Evolutionary conservation across 495 filamentous ascomycete species (phyloP).

Genomic region (Pseudotulostoma volvatum): DNA sequence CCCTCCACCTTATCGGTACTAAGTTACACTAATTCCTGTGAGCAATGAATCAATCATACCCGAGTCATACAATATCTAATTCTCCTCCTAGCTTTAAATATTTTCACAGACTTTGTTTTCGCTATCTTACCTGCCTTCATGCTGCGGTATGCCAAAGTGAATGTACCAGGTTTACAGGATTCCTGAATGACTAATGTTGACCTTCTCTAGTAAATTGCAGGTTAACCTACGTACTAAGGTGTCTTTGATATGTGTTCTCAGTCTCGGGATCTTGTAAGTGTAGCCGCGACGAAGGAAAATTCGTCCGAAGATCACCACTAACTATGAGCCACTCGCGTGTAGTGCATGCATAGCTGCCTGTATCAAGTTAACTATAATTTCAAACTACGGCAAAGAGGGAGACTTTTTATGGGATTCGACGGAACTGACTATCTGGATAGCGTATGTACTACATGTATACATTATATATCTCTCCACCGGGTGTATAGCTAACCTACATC

Average conservation of each 20-base stretch:
- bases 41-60: background rate
- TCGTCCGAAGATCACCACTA: background rate
- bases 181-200: background rate
- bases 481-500: too few relatives aligned
- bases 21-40: slow-evolving; percentile 22
- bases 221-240: slow-evolving; percentile 25
- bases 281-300: background rate
- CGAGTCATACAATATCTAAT: slow-evolving; percentile 5
- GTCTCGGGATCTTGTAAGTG: slow-evolving; percentile 28
- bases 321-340: too few relatives aligned
- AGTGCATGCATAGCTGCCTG: slow-evolving; percentile 31
- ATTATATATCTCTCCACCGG: slow-evolving; percentile 2
- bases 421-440: slow-evolving; percentile 12
- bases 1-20: slow-evolving; percentile 13
- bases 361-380: slow-evolving; percentile 26
- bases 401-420: slow-evolving; percentile 32
- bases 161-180: too few relatives aligned
- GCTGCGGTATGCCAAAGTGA: slow-evolving; percentile 9
- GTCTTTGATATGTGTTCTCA: slow-evolving; percentile 24
- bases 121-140: slow-evolving; percentile 28
- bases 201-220: slow-evolving; percentile 23
- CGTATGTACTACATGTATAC: slow-evolving; percentile 7
- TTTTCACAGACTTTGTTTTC: slow-evolving; percentile 27
- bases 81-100: slow-evolving; percentile 18
- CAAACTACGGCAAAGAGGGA: slow-evolving; percentile 20